phyloP scores from a whole-genome alignment of 2,329 filamentous ascomycete genomes.

The Aspergillus piperis region DNA sequence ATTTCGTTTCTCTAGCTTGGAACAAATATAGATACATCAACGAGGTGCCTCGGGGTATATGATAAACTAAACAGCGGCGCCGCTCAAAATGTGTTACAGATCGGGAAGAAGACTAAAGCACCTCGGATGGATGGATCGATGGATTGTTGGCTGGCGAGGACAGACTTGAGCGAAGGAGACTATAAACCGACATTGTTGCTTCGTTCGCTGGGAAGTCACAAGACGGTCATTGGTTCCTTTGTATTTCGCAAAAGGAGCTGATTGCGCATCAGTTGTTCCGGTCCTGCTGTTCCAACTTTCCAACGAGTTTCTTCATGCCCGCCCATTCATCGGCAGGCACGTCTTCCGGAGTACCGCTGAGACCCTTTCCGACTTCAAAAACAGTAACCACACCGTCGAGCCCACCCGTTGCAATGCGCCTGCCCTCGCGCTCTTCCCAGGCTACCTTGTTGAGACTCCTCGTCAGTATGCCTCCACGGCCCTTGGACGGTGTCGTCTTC shows the following conservation, averaged over 20 bases:
- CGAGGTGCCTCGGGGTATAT: constrained; percentile 29
- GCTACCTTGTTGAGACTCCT: constrained; percentile 91
- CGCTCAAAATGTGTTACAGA: constrained; percentile 21
- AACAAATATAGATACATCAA: constrained; percentile 25
- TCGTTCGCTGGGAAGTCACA: background rate
- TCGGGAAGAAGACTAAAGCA: constrained; percentile 8
- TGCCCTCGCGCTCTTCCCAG: constrained; percentile 90
- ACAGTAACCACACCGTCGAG: constrained; percentile 88
- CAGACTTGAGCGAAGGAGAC: background rate
- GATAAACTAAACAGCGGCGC: constrained; percentile 24
- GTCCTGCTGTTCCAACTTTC: constrained; percentile 64
- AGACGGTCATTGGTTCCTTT: background rate
- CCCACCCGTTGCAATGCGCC: constrained; percentile 83
- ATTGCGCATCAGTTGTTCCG: constrained; percentile 29
- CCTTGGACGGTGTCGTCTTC: constrained; percentile 69
- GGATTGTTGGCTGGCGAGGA: constrained; percentile 15
- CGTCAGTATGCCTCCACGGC: constrained; percentile 67
- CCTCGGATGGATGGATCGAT: background rate
- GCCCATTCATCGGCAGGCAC: constrained; percentile 89
- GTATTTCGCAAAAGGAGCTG: background rate
- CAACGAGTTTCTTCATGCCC: constrained; percentile 85
- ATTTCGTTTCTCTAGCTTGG: constrained; percentile 15
- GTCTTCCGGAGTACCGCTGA: constrained; percentile 78
- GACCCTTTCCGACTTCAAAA: constrained; percentile 78
- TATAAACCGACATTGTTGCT: background rate